These are phyloP conservation scores for Ceratocystis alfenasii DNA, from an alignment of 2,329 filamentous ascomycete genomes.

Conservation along the genomic window DNA sequence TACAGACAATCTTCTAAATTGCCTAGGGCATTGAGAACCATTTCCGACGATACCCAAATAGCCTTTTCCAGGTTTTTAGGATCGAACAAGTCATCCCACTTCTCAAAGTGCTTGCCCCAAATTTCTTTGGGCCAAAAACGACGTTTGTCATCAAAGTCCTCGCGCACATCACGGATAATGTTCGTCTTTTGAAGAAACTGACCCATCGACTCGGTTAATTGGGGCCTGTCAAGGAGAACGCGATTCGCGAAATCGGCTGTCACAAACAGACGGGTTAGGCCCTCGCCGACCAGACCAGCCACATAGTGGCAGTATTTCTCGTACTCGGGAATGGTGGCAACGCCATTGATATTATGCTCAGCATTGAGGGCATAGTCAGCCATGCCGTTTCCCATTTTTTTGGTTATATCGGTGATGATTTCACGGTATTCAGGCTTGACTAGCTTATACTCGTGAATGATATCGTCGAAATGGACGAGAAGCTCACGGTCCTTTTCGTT, in stretches of 20 bases:
- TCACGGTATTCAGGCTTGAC: conserved; percentile 71
- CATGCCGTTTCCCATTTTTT: conserved; percentile 97
- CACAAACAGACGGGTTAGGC: conserved; percentile 80
- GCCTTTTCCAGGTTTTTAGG: conserved; percentile 66
- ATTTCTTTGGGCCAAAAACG: conserved; percentile 94
- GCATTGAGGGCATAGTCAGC: conserved; percentile 84
- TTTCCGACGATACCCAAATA: conserved; percentile 77
- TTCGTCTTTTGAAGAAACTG: conserved; percentile 97
- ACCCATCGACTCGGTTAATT: conserved; percentile 89
- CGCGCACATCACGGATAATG: conserved; percentile 89
- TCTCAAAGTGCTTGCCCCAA: conserved; percentile 87
- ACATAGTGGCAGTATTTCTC: conserved; percentile 98
- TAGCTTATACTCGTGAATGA: conserved; percentile 77
- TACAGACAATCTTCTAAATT: conserved; percentile 91
- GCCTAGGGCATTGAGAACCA: conserved; percentile 80
- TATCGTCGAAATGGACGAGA: conserved; percentile 79
- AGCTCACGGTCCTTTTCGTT: conserved; percentile 91
- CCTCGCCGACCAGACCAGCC: conserved; percentile 94
- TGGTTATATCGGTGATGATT: conserved; percentile 85
- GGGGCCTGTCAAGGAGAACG: conserved; percentile 61
- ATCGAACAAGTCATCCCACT: conserved; percentile 82
- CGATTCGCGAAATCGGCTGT: conserved; percentile 77
- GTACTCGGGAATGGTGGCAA: conserved; percentile 77
- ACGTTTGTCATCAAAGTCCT: conserved; percentile 77
- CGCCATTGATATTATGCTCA: conserved; percentile 65